A percentile compares a stretch with the other conserved stretches of the same genome.
phyloP scores from a whole-genome alignment of 1,139 yeast species.

The Hemisphaericaspora xylofermentans region DNA sequence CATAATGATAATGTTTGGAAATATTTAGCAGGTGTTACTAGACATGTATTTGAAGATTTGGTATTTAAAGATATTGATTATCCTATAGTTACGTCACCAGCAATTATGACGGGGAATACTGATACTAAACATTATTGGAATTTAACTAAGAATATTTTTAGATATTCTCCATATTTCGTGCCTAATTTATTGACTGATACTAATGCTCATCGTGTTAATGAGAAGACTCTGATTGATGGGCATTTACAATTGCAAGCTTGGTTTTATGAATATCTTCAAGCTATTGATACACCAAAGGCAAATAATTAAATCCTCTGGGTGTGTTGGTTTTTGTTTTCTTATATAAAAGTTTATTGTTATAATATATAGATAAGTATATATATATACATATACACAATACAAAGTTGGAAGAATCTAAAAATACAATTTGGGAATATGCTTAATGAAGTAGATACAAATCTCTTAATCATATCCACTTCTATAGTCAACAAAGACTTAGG shows the following conservation, averaged over 20 bases:
- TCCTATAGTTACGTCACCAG: constrained; percentile 60
- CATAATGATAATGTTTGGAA: constrained; percentile 39
- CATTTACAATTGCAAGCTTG: constrained; percentile 45
- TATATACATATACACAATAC: not conserved
- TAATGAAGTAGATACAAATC: no score
- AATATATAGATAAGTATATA: not conserved
- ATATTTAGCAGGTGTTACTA: constrained; percentile 41
- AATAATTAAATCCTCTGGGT: constrained; percentile 13
- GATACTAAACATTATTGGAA: constrained; percentile 81
- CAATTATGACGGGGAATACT: constrained; percentile 76
- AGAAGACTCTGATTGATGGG: constrained; percentile 32
- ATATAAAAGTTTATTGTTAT: not conserved
- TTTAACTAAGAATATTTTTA: constrained; percentile 68
- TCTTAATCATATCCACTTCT: no score
- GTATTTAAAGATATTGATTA: constrained; percentile 33
- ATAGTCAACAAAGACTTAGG: no score
- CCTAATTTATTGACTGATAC: constrained; percentile 18
- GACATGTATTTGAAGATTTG: constrained; percentile 45
- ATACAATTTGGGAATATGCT: not conserved
- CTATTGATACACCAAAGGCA: constrained; percentile 23
- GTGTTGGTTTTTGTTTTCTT: not conserved
- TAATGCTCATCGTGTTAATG: constrained; percentile 43
- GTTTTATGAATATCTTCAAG: constrained; percentile 31
- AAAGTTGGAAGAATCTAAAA: not conserved
- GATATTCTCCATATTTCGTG: constrained; percentile 50